Evolutionary conservation across 2,329 filamentous ascomycete genomes (phyloP), one percentile per base, ranked within the genome.

Genomic region (Didymella exigua): DNA sequence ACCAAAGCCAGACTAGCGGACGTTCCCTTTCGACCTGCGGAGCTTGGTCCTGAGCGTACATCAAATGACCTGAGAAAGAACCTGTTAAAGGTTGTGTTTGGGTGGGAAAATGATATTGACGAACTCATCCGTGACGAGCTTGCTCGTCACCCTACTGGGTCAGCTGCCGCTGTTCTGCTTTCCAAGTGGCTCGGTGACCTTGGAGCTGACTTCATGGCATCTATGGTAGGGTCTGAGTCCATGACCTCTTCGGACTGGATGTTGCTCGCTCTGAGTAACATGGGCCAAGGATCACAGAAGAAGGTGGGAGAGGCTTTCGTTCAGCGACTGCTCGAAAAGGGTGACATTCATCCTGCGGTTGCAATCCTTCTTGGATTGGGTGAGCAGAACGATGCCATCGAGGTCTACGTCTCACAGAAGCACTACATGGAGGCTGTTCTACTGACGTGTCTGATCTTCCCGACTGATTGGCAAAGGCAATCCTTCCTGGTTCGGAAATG

Each of bases 161-260:
- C 91, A 5, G 84, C 90, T 2, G 89, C 86, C 59, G 86, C 89
- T 11, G 90, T 98, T 46, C 82, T 98, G 33, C 82, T 99, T 4
- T 84, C 91, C 1, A 96, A 96, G 75, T 99, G 95, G 95, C 84
- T 99, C 0, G 92, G 93, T 13, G 90, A 96, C 58, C 86, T 91
- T 31, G 87, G 91, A 55, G 84, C 88, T 0, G 91, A 96, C 66
- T 83, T 91, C 34, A 90, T 96, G 84, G 84, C 87, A 10, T 86
- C 90, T 2, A 90, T 88, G 79, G 78, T 87, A 31, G 79, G 86
- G 37, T 89, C 91, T 0, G 87, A 93, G 62, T 89, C 90, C n/a
- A 93, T 95, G 84, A 93, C 91, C 9, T 91, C 90, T 2, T 90
- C 91, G 0, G 95, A 98, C 75, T 99, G 95, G 95, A 97, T 99